These are phyloP conservation scores for Gossypium aridum DNA, from an alignment of 441 rosid genomes.

Conservation along the genomic window DNA sequence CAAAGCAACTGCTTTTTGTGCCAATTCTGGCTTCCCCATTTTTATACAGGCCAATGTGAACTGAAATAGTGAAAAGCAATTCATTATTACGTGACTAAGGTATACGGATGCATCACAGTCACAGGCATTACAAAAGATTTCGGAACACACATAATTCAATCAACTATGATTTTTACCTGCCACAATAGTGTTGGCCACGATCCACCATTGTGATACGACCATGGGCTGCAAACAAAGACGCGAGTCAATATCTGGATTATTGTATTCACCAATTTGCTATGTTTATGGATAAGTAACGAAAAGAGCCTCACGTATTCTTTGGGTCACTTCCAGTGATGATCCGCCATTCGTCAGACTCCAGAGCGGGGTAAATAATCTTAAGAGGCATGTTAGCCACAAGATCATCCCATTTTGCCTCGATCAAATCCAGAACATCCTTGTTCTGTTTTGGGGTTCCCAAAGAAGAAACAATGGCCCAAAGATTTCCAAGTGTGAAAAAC, in stretches of 20 bases:
- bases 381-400: slow-evolving; percentile 82
- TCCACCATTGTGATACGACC: slow-evolving; percentile 96
- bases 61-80: slow-evolving; percentile 19
- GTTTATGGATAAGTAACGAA: background rate
- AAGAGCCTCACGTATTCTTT: slow-evolving; percentile 71
- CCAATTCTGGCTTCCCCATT: slow-evolving; percentile 51
- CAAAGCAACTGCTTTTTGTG: slow-evolving; percentile 41
- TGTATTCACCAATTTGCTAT: background rate
- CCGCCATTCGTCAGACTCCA: slow-evolving; percentile 84
- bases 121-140: background rate
- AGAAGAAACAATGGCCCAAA: slow-evolving; percentile 72
- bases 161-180: slow-evolving; percentile 37
- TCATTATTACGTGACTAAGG: background rate
- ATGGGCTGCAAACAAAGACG: slow-evolving; percentile 50
- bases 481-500: slow-evolving; percentile 89
- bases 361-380: slow-evolving; percentile 81
- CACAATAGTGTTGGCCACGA: slow-evolving; percentile 94
- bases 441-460: slow-evolving; percentile 68
- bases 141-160: background rate
- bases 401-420: slow-evolving; percentile 87
- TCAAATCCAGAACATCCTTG: slow-evolving; percentile 57
- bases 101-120: background rate
- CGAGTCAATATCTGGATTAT: slow-evolving; percentile 6
- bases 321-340: slow-evolving; percentile 91
- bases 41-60: slow-evolving; percentile 66